These are phyloP conservation scores for Zymoseptoria passerinii DNA, from an alignment of 2,329 filamentous ascomycete species.

Conservation along the genomic window DNA sequence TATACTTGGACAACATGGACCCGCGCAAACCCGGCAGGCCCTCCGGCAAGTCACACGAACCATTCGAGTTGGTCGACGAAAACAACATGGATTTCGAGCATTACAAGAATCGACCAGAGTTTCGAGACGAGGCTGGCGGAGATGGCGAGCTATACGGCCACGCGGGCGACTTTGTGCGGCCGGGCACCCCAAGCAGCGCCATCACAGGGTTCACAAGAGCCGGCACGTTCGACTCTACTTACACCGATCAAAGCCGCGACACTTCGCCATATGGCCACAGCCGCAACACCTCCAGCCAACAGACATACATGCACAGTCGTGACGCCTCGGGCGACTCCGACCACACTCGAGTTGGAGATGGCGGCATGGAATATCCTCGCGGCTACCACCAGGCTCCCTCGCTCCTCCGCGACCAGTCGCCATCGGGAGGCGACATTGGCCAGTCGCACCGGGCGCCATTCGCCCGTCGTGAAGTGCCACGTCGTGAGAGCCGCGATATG, in stretches of 20 bases:
- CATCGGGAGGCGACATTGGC: constrained; percentile 25
- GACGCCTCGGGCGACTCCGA: constrained; percentile 26
- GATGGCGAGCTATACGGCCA: constrained; percentile 51
- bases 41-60: constrained; percentile 30
- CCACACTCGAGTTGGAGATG: constrained; percentile 21
- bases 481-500: constrained; percentile 18
- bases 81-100: constrained; percentile 80
- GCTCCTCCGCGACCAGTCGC: constrained; percentile 36
- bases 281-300: constrained; percentile 7
- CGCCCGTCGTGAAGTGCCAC: constrained; percentile 5
- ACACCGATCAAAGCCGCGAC: constrained; percentile 3
- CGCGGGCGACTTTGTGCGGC: constrained; percentile 50
- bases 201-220: constrained; percentile 25
- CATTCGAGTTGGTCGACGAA: constrained; percentile 87
- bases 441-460: neutral
- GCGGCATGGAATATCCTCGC: constrained; percentile 37
- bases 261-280: neutral
- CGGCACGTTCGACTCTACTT: constrained; percentile 24
- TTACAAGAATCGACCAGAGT: constrained; percentile 84
- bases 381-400: constrained; percentile 42
- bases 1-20: constrained; percentile 75
- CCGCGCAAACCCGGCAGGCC: constrained; percentile 49
- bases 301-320: constrained; percentile 14
- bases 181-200: constrained; percentile 53
- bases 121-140: constrained; percentile 78